These are phyloP conservation scores for Penicillium soppii DNA, from an alignment of 495 filamentous ascomycete species.

Conservation along the genomic window DNA sequence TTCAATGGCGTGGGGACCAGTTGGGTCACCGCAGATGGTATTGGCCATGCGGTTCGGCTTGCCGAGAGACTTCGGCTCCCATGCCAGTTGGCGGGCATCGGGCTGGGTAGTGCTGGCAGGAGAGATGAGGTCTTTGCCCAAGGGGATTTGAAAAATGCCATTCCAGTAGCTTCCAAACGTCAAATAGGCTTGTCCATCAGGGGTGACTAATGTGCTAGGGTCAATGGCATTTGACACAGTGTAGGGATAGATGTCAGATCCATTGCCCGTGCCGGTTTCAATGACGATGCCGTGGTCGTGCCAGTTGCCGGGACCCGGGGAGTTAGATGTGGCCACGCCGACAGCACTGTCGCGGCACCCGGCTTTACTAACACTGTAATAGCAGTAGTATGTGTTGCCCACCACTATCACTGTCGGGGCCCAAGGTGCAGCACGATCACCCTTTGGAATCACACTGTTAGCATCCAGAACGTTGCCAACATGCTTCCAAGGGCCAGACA, in stretches of 20 bases:
- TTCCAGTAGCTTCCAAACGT: slow-evolving; percentile 74
- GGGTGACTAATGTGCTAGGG: slow-evolving; percentile 52
- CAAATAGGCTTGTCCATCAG: slow-evolving; percentile 51
- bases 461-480: slow-evolving; percentile 34
- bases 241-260: slow-evolving; percentile 48
- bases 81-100: slow-evolving; percentile 35
- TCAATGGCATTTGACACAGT: slow-evolving; percentile 73
- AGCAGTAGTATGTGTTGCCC: slow-evolving; percentile 63
- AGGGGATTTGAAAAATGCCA: slow-evolving; percentile 63
- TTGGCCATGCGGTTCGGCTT: slow-evolving; percentile 23
- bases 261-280: slow-evolving; percentile 36
- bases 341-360: slow-evolving; percentile 69
- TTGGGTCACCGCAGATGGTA: slow-evolving; percentile 35
- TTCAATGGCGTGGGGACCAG: slow-evolving; percentile 37
- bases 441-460: slow-evolving; percentile 42
- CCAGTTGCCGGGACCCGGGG: slow-evolving; percentile 63
- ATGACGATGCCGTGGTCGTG: slow-evolving; percentile 46
- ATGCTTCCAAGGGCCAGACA: slow-evolving; percentile 44
- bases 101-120: slow-evolving; percentile 21
- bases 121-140: slow-evolving; percentile 44
- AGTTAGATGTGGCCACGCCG: slow-evolving; percentile 64
- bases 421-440: slow-evolving; percentile 43
- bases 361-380: slow-evolving; percentile 69
- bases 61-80: slow-evolving; percentile 25
- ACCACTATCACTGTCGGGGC: slow-evolving; percentile 62